These are phyloP conservation scores for Puccinellia tenuiflora DNA, from an alignment of 176 grass and related monocot species.

Conservation along the genomic window DNA sequence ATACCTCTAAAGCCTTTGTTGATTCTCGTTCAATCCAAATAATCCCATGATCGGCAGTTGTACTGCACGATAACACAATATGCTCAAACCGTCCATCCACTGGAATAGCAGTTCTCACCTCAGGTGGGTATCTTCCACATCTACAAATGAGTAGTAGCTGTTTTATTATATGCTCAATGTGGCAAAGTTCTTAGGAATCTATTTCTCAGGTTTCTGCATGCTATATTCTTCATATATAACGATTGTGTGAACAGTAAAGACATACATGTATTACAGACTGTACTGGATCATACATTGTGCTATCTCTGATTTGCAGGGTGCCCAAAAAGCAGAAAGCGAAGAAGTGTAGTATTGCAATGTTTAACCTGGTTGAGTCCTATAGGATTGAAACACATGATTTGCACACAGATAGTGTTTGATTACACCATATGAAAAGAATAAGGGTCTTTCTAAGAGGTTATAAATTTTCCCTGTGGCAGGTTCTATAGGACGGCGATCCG, in stretches of 20 bases:
- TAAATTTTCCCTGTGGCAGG: not conserved
- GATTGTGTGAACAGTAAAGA: not conserved
- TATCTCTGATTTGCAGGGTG: not conserved
- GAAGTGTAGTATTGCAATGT: not conserved
- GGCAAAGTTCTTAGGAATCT: not conserved
- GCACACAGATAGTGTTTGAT: not conserved
- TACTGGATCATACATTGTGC: not conserved
- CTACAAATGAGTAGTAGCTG: constrained; percentile 24
- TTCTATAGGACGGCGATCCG: too few relatives aligned
- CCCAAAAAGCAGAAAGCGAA: not conserved
- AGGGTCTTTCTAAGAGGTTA: not conserved
- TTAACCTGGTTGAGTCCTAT: not conserved
- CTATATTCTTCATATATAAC: constrained; percentile 4
- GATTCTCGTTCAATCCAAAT: constrained; percentile 87
- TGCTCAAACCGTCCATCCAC: constrained; percentile 96
- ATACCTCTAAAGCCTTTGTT: constrained; percentile 76
- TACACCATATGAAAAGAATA: not conserved
- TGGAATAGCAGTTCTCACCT: constrained; percentile 92
- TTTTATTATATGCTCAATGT: constrained; percentile 4
- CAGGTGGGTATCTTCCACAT: constrained; percentile 92
- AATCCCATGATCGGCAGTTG: constrained; percentile 95
- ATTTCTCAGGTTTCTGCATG: not conserved
- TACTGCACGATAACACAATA: constrained; percentile 93
- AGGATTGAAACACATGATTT: not conserved
- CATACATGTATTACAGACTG: not conserved